phyloP scores from a whole-genome alignment of 2,329 filamentous ascomycete genomes.

The Shiraia bambusicola region DNA sequence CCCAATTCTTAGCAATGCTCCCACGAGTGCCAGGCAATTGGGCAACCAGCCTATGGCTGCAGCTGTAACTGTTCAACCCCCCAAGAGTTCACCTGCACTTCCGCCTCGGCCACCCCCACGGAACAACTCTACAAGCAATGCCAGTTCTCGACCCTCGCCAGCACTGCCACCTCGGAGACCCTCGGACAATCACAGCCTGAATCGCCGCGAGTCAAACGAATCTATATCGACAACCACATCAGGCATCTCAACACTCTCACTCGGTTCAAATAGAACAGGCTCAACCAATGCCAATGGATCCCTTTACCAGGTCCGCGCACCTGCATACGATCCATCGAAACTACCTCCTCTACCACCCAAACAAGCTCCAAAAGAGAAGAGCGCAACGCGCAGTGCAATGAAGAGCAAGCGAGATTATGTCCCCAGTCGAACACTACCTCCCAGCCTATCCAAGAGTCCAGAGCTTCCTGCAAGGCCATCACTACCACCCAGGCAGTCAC shows the following conservation, averaged over 20 bases:
- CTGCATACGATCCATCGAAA: constrained; percentile 57
- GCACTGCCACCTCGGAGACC: constrained; percentile 48
- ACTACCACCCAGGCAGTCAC: constrained; percentile 21
- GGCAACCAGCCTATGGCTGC: constrained; percentile 50
- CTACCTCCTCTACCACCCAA: constrained; percentile 59
- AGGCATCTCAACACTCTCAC: constrained; percentile 52
- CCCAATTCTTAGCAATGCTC: constrained; percentile 41
- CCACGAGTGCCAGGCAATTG: constrained; percentile 33
- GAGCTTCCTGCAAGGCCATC: constrained; percentile 24
- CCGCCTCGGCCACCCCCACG: constrained; percentile 53
- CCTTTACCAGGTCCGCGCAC: constrained; percentile 51
- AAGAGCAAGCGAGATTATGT: constrained; percentile 36
- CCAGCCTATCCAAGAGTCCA: constrained; percentile 29
- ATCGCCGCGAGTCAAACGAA: constrained; percentile 45
- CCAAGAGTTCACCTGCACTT: constrained; percentile 31
- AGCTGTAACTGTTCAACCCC: constrained; percentile 14
- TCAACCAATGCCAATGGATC: constrained; percentile 37
- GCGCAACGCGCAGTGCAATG: constrained; percentile 41
- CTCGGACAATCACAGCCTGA: constrained; percentile 41
- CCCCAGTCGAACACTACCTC: constrained; percentile 27
- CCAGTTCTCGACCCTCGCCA: constrained; percentile 42
- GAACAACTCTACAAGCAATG: constrained; percentile 45
- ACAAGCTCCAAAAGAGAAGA: constrained; percentile 43
- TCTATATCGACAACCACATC: constrained; percentile 56
- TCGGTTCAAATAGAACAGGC: constrained; percentile 46